Conservation (phyloP, 768 basidiomycete genomes). For the Pulveroboletus sp. region DNA sequence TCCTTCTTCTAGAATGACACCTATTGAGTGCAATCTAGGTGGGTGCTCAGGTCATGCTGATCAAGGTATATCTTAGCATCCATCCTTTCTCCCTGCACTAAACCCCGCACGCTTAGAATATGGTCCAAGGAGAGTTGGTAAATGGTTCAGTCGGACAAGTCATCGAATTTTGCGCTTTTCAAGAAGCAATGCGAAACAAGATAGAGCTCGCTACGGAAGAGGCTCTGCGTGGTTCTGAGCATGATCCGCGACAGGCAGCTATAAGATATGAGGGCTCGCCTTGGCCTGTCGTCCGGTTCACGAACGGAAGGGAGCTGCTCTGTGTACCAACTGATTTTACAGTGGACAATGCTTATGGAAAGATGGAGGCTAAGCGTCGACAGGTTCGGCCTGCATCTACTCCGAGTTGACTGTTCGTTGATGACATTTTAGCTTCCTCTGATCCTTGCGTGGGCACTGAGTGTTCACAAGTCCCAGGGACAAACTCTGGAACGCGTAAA, state of each 20-base stretch:
- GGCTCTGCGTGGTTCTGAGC: conserved; percentile 30
- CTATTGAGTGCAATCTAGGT: conserved; percentile 38
- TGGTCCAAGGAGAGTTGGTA: conserved; percentile 62
- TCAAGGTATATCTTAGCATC: conserved; percentile 46
- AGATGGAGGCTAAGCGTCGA: conserved; percentile 52
- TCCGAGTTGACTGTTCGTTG: neutral
- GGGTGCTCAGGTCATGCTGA: conserved; percentile 83
- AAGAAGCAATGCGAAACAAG: conserved; percentile 39
- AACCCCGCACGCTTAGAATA: conserved; percentile 42
- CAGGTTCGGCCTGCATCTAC: conserved; percentile 40
- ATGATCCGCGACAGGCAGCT: conserved; percentile 11
- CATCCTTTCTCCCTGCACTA: neutral
- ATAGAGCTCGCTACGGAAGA: conserved; percentile 38
- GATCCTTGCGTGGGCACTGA: conserved; percentile 83
- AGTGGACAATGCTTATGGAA: conserved; percentile 55
- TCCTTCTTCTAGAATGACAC: neutral
- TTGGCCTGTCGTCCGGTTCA: conserved; percentile 67
- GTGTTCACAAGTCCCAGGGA: conserved; percentile 87
- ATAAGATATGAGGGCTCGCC: conserved; percentile 23
- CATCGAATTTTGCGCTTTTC: conserved; percentile 40
- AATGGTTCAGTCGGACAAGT: conserved; percentile 68
- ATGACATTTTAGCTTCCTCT: conserved; percentile 45
- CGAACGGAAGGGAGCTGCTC: conserved; percentile 42
- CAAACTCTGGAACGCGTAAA: conserved; percentile 84
- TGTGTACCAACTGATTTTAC: conserved; percentile 60